Base-by-base conservation (phyloP, 2,329 filamentous ascomycete genomes). In the Scedosporium apiospermum region DNA sequence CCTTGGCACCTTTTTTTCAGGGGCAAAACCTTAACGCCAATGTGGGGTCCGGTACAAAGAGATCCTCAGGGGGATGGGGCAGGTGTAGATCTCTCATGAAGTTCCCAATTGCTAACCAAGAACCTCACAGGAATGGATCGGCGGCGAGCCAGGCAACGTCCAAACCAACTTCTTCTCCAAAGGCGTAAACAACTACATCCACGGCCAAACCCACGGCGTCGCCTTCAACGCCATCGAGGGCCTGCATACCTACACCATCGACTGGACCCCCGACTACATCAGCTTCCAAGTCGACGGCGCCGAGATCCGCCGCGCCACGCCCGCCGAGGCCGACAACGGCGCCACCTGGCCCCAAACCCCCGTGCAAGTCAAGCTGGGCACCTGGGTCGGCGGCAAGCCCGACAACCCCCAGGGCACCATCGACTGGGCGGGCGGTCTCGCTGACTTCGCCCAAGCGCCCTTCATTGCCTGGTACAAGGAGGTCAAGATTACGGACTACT, bases 141-240 rank as follows among this genome's bases (percentile, higher is more conserved):
- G 91, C 58, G 86, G 84, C 57, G 81, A 87, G 66, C 75, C 81
- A 61, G 74, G 75, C n/a, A 78, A 91, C 68, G 89, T 91, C 3
- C 91, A 96, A 74, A 87, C 83, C 68, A 96, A 96, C 76, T 96
- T 93, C 76, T 90, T 89, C 71, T 85, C 86, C 73, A 88, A 89
- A 76, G 88, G 87, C 62, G 64, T 70, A 70, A 83, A 82, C 51
- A 77, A 85, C 65, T 81, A 76, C 30, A 76, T 75, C 44, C 81
- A 78, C 68, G 78, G 82, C 67, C 76, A 78, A 58, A 81, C 74
- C 49, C 77, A 82, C 70, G 68, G 73, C 27, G 75, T 86, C 57
- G 61, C 67, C 55, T 72, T 72, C 61, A 74, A 76, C 60, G 66
- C 71, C 9, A 73, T 77, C 57, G 63, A 71, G 59, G 68, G 68